Conservation (phyloP, 2,329 filamentous ascomycete species). For the Colletotrichum euphorbiae region DNA sequence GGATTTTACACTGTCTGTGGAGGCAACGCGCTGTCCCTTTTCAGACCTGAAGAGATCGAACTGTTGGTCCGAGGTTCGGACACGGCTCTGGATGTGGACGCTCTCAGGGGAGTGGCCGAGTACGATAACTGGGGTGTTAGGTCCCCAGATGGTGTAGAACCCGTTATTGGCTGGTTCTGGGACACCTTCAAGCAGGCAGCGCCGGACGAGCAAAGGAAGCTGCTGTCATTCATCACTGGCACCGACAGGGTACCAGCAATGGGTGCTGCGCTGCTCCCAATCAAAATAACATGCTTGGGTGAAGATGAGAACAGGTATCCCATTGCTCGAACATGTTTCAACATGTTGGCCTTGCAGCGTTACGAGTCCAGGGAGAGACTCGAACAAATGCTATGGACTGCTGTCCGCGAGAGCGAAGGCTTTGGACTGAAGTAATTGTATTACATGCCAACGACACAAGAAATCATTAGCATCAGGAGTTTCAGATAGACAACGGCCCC, state of each 20-base stretch:
- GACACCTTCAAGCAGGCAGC: conserved; percentile 76
- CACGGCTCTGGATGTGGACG: conserved; percentile 81
- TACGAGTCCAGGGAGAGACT: conserved; percentile 76
- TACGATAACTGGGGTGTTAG: conserved; percentile 82
- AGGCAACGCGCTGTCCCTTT: conserved; percentile 87
- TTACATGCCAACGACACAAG: conserved; percentile 27
- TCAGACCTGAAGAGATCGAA: conserved; percentile 92
- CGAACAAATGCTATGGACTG: conserved; percentile 81
- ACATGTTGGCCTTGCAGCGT: conserved; percentile 80
- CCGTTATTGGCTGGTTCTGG: conserved; percentile 89
- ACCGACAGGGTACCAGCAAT: conserved; percentile 92
- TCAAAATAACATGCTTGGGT: conserved; percentile 81
- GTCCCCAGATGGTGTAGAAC: conserved; percentile 69
- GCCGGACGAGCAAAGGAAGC: conserved; percentile 77
- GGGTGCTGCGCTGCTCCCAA: conserved; percentile 82
- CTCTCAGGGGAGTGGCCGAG: conserved; percentile 79
- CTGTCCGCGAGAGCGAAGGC: conserved; percentile 90
- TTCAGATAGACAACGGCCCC: conserved; percentile 19
- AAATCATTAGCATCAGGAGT: conserved; percentile 28
- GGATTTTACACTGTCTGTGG: conserved; percentile 94
- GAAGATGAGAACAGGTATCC: conserved; percentile 81
- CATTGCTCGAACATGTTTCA: conserved; percentile 92
- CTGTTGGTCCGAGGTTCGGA: conserved; percentile 87
- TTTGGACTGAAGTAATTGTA: conserved; percentile 82
- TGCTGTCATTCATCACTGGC: conserved; percentile 89